Conservation (phyloP, 2,329 filamentous ascomycete species). For the Colletotrichum spaethianum region DNA sequence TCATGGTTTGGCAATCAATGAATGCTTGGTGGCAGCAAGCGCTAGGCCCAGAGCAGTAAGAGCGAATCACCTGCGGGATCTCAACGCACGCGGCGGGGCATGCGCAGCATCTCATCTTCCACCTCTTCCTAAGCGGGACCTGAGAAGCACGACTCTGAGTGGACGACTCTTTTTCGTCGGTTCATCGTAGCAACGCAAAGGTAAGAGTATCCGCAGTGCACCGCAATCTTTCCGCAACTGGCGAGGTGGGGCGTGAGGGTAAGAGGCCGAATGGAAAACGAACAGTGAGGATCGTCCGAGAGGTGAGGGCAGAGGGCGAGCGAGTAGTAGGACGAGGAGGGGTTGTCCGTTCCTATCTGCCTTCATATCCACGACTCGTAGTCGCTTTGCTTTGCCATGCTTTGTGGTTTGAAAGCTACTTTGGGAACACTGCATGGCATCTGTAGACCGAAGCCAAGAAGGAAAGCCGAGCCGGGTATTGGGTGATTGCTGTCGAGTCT, state of each 20-base stretch:
- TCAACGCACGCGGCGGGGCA: slow-evolving; percentile 11
- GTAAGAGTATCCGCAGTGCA: slow-evolving; percentile 3
- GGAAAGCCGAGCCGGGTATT: slow-evolving; percentile 42
- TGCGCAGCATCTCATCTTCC: neutral
- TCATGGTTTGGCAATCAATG: neutral
- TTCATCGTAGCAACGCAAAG: neutral
- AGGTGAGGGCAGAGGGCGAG: slow-evolving; percentile 42
- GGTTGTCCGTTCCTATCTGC: neutral
- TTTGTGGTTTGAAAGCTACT: neutral
- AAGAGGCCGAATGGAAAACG: slow-evolving; percentile 13
- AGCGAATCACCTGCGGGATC: neutral
- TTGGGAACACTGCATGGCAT: neutral
- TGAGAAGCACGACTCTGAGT: neutral
- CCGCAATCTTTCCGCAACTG: slow-evolving; percentile 10
- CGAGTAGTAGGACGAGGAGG: slow-evolving; percentile 35
- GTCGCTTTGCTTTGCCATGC: neutral
- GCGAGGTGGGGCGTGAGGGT: neutral
- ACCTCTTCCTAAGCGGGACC: neutral
- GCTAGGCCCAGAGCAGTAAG: neutral
- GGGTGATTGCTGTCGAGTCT: neutral
- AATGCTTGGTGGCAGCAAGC: neutral
- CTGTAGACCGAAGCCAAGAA: slow-evolving; percentile 14
- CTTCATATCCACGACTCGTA: neutral
- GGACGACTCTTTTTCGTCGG: neutral
- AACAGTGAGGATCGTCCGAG: slow-evolving; percentile 30